These are phyloP conservation scores for Xerocomus brunneocitrinus DNA, from an alignment of 768 basidiomycete species.

Conservation along the genomic window DNA sequence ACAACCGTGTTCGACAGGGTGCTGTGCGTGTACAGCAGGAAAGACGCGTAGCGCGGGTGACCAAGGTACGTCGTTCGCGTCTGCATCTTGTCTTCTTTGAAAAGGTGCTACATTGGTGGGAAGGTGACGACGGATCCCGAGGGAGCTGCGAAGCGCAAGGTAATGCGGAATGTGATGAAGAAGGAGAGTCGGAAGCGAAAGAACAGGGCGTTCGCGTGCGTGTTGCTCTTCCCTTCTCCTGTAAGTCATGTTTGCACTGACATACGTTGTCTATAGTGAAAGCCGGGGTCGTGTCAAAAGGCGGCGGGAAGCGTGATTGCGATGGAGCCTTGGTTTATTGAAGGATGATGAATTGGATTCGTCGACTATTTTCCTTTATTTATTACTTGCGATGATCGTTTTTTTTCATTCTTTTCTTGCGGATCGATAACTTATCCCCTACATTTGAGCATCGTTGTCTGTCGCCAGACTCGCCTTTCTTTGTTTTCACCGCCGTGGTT, in stretches of 20 bases:
- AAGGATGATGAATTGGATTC: neutral
- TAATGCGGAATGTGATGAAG: slow-evolving; percentile 67
- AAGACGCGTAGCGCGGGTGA: slow-evolving; percentile 57
- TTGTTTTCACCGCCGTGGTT: no score
- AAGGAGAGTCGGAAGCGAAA: slow-evolving; percentile 87
- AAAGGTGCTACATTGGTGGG: neutral
- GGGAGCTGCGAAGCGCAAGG: slow-evolving; percentile 69
- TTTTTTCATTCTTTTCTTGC: neutral
- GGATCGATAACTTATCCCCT: no score
- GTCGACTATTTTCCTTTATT: neutral
- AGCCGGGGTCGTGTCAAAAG: slow-evolving; percentile 47
- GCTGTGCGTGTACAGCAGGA: slow-evolving; percentile 64
- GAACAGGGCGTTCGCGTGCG: slow-evolving; percentile 55
- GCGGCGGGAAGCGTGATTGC: slow-evolving; percentile 30
- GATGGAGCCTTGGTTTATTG: neutral
- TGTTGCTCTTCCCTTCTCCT: slow-evolving; percentile 8
- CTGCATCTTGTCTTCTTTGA: neutral
- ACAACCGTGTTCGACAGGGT: slow-evolving; percentile 76
- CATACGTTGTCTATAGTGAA: slow-evolving; percentile 33
- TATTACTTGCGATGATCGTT: neutral
- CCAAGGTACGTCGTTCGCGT: slow-evolving; percentile 35
- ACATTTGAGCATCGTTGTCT: no score
- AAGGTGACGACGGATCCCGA: slow-evolving; percentile 69
- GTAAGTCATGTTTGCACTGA: neutral
- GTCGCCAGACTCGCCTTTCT: no score